Evolutionary conservation across 1,284 basidiomycete genomes (phyloP), one percentile per base, ranked within the genome.

Genomic region (Neotropicomus parvogracilis): DNA sequence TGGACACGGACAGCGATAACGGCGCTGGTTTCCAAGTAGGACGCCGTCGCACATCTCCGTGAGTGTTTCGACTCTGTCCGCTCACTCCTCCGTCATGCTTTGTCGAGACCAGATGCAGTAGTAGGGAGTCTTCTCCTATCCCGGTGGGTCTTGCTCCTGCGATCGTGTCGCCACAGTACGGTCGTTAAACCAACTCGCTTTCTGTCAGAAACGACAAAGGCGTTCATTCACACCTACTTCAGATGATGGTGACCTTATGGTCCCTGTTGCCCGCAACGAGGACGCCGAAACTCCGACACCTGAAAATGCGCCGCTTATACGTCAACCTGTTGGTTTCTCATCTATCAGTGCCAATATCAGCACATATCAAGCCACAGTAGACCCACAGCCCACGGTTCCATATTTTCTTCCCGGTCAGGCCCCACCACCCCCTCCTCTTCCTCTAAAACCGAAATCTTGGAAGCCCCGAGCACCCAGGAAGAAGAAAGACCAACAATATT

Each of bases 261-360:
- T 71, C 33, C 66, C 70, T 46, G 62, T 65, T 6, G 58, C 66
- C 27, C 66, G 63, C 26, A 65, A 73, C 47, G 72, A 74, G 40
- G 66, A 75, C 54, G 65, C 69, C 46, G 74, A 77, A 50, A 70
- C 75, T n/a, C 72, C 77, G 47, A 73, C 75, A 24, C 75, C 73
- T 34, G 58, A 70, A 49, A 67, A 68, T 21, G 49, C 46, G 2
- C 80, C 81, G 26, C 58, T 83, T 24, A 71, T 82, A 54, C 74
- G 80, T 37, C 74, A 80, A 58, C 68, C 76, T n/a, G 63, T 81
- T 31, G 79, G 66, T n/a, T 80, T 79, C 57, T 79, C 67, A 19
- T 68, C 67, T 40, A 39, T 54, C 34, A 50, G 51, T 19, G 47
- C 59, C 50, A 54, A 46, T 45, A 56, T 66, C 59, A 70, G 55